These are phyloP conservation scores for Aschersonia sp. DNA, from an alignment of 2,329 filamentous ascomycete genomes.

Conservation along the genomic window DNA sequence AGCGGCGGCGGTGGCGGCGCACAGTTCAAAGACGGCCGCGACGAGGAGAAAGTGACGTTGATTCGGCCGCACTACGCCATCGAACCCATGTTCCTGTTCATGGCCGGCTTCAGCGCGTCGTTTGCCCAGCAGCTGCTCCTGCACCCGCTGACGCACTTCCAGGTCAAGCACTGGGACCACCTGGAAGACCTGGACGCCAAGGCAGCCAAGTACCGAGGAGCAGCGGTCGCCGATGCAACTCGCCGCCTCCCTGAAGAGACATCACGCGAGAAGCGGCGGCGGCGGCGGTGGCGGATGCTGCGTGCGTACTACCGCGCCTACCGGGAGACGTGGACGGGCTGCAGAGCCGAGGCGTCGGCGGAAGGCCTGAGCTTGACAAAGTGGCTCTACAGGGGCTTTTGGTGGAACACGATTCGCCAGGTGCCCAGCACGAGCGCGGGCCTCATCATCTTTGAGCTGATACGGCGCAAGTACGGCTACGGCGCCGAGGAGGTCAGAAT, in stretches of 20 bases:
- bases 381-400: constrained; percentile 60
- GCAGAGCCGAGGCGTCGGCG: constrained; percentile 36
- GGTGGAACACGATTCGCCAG: constrained; percentile 57
- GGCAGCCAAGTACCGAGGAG: constrained; percentile 28
- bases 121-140: constrained; percentile 53
- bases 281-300: constrained; percentile 36
- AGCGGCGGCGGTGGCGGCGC: not conserved
- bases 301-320: constrained; percentile 58
- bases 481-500: constrained; percentile 48
- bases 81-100: constrained; percentile 55
- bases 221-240: constrained; percentile 14
- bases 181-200: constrained; percentile 57
- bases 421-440: constrained; percentile 66
- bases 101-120: constrained; percentile 55
- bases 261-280: constrained; percentile 5
- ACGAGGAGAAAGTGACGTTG: constrained; percentile 19
- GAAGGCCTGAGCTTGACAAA: constrained; percentile 40
- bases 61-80: constrained; percentile 64
- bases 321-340: constrained; percentile 49
- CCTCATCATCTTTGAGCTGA: constrained; percentile 64
- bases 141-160: constrained; percentile 57
- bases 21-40: not conserved
- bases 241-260: constrained; percentile 2
- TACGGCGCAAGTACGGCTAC: constrained; percentile 56
- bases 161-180: constrained; percentile 58